A percentile compares a stretch with the other conserved stretches of the same genome.
Evolutionary conservation across 1,284 basidiomycete genomes (phyloP).

Genomic region (Athelia psychrophila): DNA sequence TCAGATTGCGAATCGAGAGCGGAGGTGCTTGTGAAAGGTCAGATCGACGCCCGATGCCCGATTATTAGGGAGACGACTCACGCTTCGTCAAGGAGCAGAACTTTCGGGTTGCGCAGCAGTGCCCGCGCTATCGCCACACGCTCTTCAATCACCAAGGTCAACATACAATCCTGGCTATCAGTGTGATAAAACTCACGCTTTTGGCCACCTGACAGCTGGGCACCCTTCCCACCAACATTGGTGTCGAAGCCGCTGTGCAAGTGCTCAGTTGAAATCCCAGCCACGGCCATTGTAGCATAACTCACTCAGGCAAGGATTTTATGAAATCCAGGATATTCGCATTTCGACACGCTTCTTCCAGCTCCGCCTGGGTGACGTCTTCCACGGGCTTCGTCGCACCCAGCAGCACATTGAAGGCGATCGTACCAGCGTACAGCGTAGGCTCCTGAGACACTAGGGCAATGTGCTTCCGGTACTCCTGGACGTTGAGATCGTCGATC

Average conservation of each 20-base stretch:
- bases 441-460: constrained; percentile 95
- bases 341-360: constrained; percentile 82
- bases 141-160: constrained; percentile 28
- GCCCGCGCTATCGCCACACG: constrained; percentile 77
- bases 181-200: constrained; percentile 37
- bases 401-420: constrained; percentile 87
- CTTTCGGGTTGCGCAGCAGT: constrained; percentile 70
- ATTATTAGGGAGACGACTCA: constrained; percentile 18
- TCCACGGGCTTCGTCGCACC: constrained; percentile 81
- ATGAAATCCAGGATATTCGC: constrained; percentile 96
- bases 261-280: constrained; percentile 4
- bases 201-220: constrained; percentile 68
- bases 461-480: constrained; percentile 81
- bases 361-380: constrained; percentile 86
- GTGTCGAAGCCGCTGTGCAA: constrained; percentile 78
- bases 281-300: constrained; percentile 11
- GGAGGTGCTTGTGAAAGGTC: constrained; percentile 54
- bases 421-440: constrained; percentile 83
- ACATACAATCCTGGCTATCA: neutral
- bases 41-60: constrained; percentile 25
- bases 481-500: constrained; percentile 79
- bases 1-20: constrained; percentile 94
- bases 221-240: constrained; percentile 77
- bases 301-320: constrained; percentile 77
- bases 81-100: constrained; percentile 66